Evolutionary conservation across 768 basidiomycete species (phyloP).

Genomic region (Rhizopogon vulgaris): DNA sequence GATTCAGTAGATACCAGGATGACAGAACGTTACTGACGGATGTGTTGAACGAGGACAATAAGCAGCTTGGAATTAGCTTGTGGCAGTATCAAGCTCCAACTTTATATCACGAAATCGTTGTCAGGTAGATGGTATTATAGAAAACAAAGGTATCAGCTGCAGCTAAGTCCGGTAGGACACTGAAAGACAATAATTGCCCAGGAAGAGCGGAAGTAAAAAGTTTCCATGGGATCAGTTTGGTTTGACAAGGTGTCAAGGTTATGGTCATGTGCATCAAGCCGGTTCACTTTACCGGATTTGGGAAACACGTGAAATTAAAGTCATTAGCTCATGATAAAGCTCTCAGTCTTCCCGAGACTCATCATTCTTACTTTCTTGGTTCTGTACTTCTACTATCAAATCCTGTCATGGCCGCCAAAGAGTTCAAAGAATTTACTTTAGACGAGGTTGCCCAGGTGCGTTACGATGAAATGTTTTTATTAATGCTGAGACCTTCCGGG

Average conservation of each 20-base stretch:
- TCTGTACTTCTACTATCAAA: neutral
- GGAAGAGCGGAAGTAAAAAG: neutral
- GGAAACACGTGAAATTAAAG: neutral
- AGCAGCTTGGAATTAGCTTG: no score
- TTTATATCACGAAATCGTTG: neutral
- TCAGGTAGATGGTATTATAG: neutral
- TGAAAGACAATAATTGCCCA: neutral
- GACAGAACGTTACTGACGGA: neutral
- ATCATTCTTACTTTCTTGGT: no score
- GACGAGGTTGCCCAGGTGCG: conserved; percentile 55
- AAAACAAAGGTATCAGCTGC: neutral
- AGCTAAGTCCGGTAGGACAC: neutral
- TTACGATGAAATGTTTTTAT: neutral
- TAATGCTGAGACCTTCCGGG: neutral
- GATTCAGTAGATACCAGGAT: neutral
- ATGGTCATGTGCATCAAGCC: neutral
- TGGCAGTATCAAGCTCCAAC: neutral
- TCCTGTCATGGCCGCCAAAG: conserved; percentile 21
- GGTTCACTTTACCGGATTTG: neutral
- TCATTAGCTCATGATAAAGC: neutral
- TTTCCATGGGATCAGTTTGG: neutral
- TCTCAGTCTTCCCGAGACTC: neutral
- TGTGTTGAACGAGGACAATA: neutral
- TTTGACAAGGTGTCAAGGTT: neutral
- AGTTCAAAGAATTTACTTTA: conserved; percentile 42